phyloP scores from a whole-genome alignment of 768 basidiomycete genomes.

The Boletus reticuloceps region DNA sequence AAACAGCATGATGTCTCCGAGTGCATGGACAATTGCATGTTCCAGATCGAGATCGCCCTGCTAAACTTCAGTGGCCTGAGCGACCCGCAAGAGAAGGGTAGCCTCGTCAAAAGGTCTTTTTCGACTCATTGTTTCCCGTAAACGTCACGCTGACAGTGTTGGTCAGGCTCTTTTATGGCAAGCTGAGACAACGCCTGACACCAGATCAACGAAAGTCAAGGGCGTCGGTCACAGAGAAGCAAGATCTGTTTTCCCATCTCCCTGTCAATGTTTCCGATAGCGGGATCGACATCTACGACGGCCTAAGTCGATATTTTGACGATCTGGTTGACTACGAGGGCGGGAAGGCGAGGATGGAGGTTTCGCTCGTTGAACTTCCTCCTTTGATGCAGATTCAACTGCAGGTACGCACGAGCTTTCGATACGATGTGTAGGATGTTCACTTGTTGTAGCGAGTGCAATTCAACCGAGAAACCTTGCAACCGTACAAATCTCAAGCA shows the following conservation, averaged over 20 bases:
- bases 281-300: slow-evolving; percentile 91
- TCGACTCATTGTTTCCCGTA: background rate
- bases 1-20: slow-evolving; percentile 98
- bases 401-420: slow-evolving; percentile 55
- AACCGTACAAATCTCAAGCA: slow-evolving; percentile 94
- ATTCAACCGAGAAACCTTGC: slow-evolving; percentile 88
- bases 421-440: background rate
- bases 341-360: slow-evolving; percentile 83
- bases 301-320: slow-evolving; percentile 87
- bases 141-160: slow-evolving; percentile 3
- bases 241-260: slow-evolving; percentile 90
- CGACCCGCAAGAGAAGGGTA: slow-evolving; percentile 56
- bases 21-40: slow-evolving; percentile 99
- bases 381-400: slow-evolving; percentile 93
- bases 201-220: slow-evolving; percentile 40
- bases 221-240: slow-evolving; percentile 73
- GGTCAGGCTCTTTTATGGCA: slow-evolving; percentile 82
- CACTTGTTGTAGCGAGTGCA: slow-evolving; percentile 68
- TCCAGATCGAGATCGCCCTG: slow-evolving; percentile 93
- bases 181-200: slow-evolving; percentile 63
- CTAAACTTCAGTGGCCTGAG: slow-evolving; percentile 59
- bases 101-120: slow-evolving; percentile 77
- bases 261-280: slow-evolving; percentile 91
- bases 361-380: slow-evolving; percentile 81
- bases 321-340: slow-evolving; percentile 87